Base-by-base conservation (phyloP, 1,139 yeast species). In the Saccharomyces pastorianus region DNA sequence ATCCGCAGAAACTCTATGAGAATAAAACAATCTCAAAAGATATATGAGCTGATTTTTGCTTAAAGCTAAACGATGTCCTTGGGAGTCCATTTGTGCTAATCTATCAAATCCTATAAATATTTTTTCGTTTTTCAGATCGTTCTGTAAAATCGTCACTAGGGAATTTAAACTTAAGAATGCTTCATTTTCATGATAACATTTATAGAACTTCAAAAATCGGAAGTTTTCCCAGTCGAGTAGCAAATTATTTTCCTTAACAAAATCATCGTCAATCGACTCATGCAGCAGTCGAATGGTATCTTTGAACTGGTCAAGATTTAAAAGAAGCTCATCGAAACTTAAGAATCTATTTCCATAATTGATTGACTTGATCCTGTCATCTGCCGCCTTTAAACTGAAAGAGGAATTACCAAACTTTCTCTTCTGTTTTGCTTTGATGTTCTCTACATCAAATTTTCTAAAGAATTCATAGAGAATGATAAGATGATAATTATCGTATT, bases 401-500 rank as follows among this genome's bases (percentile, higher is more conserved):
- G 48, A 4, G 31, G 29, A 49, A 53, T n/a, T 28, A 4, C 41
- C 14, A 17, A 46, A 34, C n/a, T 41, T 9, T 28, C 13, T 51
- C 20, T 23, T 14, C 13, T 50, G 48, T 26, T 50, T 50, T 8
- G 48, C 50, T 42, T 46, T 50, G 13, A 50, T 49, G 17, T 60
- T 59, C 20, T 62, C 65, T 8, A 57, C 55, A 51, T 73, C 74
- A 52, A 73, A 73, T 56, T 76, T 74, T 54, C 73, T 67, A 58
- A 80, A 72, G 57, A 79, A 76, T 58, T 79, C 78, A 64, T 78
- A 83, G 47, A 82, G 71, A 46, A 82, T 70, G 59, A 81, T 79
- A 66, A 81, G 79, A 60, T 80, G 82, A 55, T 85, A 85, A 61
- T 83, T 84, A 52, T 75, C 74, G 49, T 78, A 72, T 48, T 82